Base-by-base conservation (phyloP, 2,329 filamentous ascomycete genomes). In the Cladophialophora chaetospira region DNA sequence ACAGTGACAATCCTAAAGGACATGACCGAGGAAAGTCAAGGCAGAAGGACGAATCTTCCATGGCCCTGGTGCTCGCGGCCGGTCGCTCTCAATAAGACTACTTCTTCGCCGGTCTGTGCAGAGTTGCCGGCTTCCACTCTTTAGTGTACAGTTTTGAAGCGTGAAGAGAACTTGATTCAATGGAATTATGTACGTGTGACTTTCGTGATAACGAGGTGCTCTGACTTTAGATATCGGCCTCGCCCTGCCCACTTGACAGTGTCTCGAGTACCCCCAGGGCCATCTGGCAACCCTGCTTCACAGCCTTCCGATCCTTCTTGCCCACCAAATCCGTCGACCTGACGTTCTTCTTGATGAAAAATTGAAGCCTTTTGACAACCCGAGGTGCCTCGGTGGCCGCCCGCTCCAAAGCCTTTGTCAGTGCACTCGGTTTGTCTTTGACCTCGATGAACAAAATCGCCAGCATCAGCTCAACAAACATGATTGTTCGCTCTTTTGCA, bases 391-490 rank as follows among this genome's bases (percentile, higher is more conserved):
- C 83, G 56, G 82, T 82, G 5, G 47, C 47, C 42, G 23, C 26
- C 9, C 82, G 82, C 15, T 81, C 74, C 69, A 96, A 89, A 1
- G 91, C 75, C 46, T 85, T 85, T 61, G 82, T 76, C 25, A 96
- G 73, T 1, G 77, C 76, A 52, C 78, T 77, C 55, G 86, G 82
- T 60, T 85, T 79, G 29, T 45, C 17, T 60, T 85, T 81, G 13
- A 85, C 84, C 64, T 87, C 82, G 43, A 89, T 79, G 28, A 97
- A 82, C 10, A 91, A 73, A 1, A 85, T 88, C 46, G 94, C 85
- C 13, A 97, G 78, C 63, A 97, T 74, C 5, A 94, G 77, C 71
- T 97, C 91, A 43, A 92, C 79, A 68, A 97, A 94, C 21, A 83
- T 83, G 55, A 82, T 85, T 0, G 89, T 90, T 73, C 88, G 91